Base-by-base conservation (phyloP, 2,329 filamentous ascomycete genomes). In the Ceratocystis variospora region DNA sequence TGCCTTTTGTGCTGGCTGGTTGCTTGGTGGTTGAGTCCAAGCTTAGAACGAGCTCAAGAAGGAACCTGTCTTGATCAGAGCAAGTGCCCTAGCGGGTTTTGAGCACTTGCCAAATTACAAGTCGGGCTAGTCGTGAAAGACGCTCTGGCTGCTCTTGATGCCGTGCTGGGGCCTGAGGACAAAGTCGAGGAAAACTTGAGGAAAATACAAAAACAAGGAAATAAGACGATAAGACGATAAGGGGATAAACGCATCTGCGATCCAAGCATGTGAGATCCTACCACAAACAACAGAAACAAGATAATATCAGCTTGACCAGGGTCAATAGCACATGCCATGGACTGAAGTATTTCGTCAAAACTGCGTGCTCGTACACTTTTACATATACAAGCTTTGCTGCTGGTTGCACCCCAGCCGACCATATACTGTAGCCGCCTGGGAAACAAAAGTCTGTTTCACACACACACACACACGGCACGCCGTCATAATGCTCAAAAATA, bases 1-100 rank as follows among this genome's bases (percentile, higher is more conserved):
- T 59, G 28, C 28, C 31, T 25, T 25, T 33, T 25, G 25, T 59
- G 48, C 10, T 37, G 31, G 55, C 50, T 55, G 22, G 50, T 37
- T 59, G 55, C 28, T 59, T 59, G 55, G 55, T 59, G 55, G 55
- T 59, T 59, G 55, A n/a, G 55, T 59, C 55, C 55, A 59, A 59
- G 55, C 55, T 59, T 8, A 59, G 31, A 59, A 19, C 55, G 28
- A 59, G 55, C 55, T 59, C 33, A n/a, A 31, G 55, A 59, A 59
- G 55, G 55, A 59, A 59, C 25, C 55, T 59, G 55, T 59, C 28
- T 59, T 31, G 25, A 59, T 37, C n/a, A 41, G 15, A 33, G 55
- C 55, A 59, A 5, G 55, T 59, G 55, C 55, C 55, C 28, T 37
- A n/a, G 55, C 33, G 55, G 48, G 5, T n/a, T 5, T 17, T 25